Base-by-base conservation (phyloP, 352 stramenopile genomes). In the Globisporangium acanthophoron region DNA sequence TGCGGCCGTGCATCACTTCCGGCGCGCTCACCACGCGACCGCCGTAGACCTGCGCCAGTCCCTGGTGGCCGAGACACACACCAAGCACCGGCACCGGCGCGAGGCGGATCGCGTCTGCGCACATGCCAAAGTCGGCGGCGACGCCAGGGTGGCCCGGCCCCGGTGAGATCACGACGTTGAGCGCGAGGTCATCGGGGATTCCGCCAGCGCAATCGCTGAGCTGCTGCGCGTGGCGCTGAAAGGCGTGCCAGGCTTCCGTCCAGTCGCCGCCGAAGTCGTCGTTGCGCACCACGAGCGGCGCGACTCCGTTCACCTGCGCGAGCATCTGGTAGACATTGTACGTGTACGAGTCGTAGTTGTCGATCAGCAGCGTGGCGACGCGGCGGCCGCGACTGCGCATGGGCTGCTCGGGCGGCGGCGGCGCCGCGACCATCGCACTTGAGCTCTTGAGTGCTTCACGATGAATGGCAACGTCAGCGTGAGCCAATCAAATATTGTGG, bases 321-420 rank as follows among this genome's bases (percentile, higher is more conserved):
- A 98, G 64, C 75, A 98, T 96, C 70, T 98, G 91, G 67, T 90
- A 97, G 62, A 96, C 78, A 79, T 99, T 99, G 81, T 97, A 98
- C 48, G 96, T 98, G 74, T 98, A 99, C 56, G 92, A 98, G 81
- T 99, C 96, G 62, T 98, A 98, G 76, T 99, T 98, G 81, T 99
- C 96, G 59, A 99, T 94, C 12, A 99, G 82, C 46, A 99, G 72
- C 53, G 85, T 85, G 13, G 59, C 63, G 43, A 90, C 80, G 37
- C 57, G 71, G 44, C 64, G 66, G 31, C 33, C 7, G 35, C 35
- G 35, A 13, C 35, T 40, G 35, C 35, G 48, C 48, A 18, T 3
- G n/a, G 15, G 12, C 13, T 6, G 33, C 27, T 21, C n/a, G 13
- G 44, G 3, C 46, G 29, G 45, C 18, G 47, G 55, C 58, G 60